Conservation (phyloP, 257 asterid genomes). For the Lithospermum erythrorhizon region DNA sequence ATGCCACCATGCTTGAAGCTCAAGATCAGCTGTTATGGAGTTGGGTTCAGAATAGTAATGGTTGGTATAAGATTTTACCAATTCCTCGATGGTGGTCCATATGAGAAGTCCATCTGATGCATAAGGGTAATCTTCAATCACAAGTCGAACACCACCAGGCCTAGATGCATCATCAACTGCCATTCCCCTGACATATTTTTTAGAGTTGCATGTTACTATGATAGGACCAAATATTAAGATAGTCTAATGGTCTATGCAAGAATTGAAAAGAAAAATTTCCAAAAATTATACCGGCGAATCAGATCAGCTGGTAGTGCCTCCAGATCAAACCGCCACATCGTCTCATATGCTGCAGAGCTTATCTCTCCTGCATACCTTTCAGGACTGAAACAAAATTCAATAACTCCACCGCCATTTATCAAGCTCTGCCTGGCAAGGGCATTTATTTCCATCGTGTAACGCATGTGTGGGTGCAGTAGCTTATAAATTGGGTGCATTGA, state of each 20-base stretch:
- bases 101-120: slow-evolving; percentile 90
- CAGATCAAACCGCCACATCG: slow-evolving; percentile 77
- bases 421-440: slow-evolving; percentile 84
- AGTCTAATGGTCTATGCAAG: background rate
- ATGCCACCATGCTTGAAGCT: slow-evolving; percentile 87
- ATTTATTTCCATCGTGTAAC: slow-evolving; percentile 84
- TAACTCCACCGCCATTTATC: slow-evolving; percentile 81
- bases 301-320: slow-evolving; percentile 78
- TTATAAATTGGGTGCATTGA: slow-evolving; percentile 67
- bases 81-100: slow-evolving; percentile 71
- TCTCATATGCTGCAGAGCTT: slow-evolving; percentile 83
- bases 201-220: background rate
- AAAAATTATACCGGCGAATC: slow-evolving; percentile 40
- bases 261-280: background rate
- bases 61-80: slow-evolving; percentile 68
- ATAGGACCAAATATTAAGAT: background rate
- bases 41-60: slow-evolving; percentile 52
- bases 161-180: slow-evolving; percentile 75
- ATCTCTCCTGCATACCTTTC: slow-evolving; percentile 73
- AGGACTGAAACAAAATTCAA: slow-evolving; percentile 77
- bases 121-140: slow-evolving; percentile 86
- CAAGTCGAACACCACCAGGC: slow-evolving; percentile 62
- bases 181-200: slow-evolving; percentile 48
- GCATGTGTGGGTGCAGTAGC: slow-evolving; percentile 81
- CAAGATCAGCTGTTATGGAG: slow-evolving; percentile 50